Percentiles rank a stretch among this genome's conserved stretches.
Evolutionary conservation across 768 basidiomycete species (phyloP).

Genomic region (Leccinum obscurum): DNA sequence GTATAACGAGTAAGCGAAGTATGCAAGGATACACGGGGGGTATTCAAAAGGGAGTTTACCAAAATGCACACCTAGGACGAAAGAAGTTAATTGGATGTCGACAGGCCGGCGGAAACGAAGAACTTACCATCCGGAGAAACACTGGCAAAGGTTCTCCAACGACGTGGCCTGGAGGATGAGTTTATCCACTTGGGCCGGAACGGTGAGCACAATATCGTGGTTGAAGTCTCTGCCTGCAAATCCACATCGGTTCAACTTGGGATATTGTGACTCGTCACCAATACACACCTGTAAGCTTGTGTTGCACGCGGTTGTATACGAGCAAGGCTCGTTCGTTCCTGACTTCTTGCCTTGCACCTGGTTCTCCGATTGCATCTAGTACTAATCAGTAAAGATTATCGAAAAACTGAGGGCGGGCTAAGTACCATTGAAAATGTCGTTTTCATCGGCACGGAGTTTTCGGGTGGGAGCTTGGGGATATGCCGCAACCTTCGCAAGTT

Average conservation of each 20-base stretch:
- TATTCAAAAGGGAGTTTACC: conserved; percentile 42
- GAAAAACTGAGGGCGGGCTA: conserved; percentile 1
- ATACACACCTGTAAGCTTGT: conserved; percentile 82
- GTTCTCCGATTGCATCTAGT: conserved; percentile 47
- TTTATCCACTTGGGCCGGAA: conserved; percentile 87
- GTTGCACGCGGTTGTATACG: conserved; percentile 92
- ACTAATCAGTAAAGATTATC: conserved; percentile 6
- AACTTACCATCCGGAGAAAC: conserved; percentile 87
- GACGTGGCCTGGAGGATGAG: conserved; percentile 92
- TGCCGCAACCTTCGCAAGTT: conserved; percentile 64
- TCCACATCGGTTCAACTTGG: neutral
- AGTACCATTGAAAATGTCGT: conserved; percentile 88
- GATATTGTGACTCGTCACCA: neutral
- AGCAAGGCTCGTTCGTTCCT: conserved; percentile 88
- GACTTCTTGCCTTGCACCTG: conserved; percentile 72
- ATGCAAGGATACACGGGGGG: conserved; percentile 13
- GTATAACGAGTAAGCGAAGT: conserved; percentile 13
- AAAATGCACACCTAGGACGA: conserved; percentile 65
- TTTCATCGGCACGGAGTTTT: conserved; percentile 88
- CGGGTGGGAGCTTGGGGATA: conserved; percentile 80
- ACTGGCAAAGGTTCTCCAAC: conserved; percentile 93
- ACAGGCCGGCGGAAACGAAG: neutral
- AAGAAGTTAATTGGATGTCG: conserved; percentile 3
- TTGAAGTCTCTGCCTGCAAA: conserved; percentile 87
- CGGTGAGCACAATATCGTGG: conserved; percentile 68